Percentiles rank a stretch among this genome's conserved stretches.
Conservation (phyloP, 2,329 filamentous ascomycete species). For the Ceratocystiopsis sp. region DNA sequence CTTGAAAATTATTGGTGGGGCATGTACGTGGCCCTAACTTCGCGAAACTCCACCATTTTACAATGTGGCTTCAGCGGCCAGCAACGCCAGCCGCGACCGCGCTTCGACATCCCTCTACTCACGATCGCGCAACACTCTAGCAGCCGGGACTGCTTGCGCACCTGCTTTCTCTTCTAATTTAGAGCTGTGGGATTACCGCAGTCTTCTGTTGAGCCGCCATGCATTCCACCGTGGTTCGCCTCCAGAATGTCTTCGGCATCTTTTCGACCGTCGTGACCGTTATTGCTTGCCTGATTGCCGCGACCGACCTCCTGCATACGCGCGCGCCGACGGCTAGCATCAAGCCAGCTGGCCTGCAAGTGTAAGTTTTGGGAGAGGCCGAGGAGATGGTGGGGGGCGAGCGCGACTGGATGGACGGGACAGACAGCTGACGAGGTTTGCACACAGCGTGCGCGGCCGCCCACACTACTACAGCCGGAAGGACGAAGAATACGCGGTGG, state of each 20-base stretch:
- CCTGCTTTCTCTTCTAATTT: no score
- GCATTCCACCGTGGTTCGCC: slow-evolving; percentile 72
- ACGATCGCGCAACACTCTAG: no score
- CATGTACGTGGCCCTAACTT: no score
- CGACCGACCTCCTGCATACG: slow-evolving; percentile 55
- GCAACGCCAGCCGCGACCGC: no score
- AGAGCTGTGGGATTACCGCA: no score
- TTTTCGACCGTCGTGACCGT: slow-evolving; percentile 87
- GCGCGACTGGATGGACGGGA: no score
- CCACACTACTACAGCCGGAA: slow-evolving; percentile 92
- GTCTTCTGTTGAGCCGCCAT: slow-evolving; percentile 31
- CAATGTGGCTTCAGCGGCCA: no score
- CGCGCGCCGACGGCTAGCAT: slow-evolving; percentile 48
- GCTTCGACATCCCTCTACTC: no score
- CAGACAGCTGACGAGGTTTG: not conserved
- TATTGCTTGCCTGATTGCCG: slow-evolving; percentile 62
- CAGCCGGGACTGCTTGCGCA: no score
- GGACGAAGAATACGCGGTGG: slow-evolving; percentile 88
- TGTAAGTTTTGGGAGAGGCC: slow-evolving; percentile 35
- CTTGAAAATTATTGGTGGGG: no score
- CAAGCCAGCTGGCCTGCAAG: slow-evolving; percentile 60
- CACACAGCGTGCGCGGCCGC: slow-evolving; percentile 58
- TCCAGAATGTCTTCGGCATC: slow-evolving; percentile 92
- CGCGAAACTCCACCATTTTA: no score
- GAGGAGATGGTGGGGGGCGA: no score